phyloP scores from a whole-genome alignment of 768 basidiomycete genomes.

The Rhizopogon salebrosus region DNA sequence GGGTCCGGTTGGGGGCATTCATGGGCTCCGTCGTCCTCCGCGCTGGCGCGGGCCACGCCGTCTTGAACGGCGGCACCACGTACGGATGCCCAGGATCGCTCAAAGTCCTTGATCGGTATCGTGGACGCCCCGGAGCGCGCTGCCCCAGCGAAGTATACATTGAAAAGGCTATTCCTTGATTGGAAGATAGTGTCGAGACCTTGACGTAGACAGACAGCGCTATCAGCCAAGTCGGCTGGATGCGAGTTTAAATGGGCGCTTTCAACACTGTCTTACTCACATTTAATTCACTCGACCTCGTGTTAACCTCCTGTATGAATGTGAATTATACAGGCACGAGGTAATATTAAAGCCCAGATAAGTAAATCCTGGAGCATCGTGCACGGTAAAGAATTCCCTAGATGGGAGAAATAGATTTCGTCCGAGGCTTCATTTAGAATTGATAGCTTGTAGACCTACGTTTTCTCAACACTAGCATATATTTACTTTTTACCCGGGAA shows the following conservation, averaged over 20 bases:
- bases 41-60: conserved; percentile 20
- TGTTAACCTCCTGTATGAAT: too few species aligned
- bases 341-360: too few species aligned
- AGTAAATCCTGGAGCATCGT: too few species aligned
- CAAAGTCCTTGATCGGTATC: conserved; percentile 9
- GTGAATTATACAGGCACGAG: too few species aligned
- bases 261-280: background rate
- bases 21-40: conserved; percentile 17
- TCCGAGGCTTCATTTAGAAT: too few species aligned
- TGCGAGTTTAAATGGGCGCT: background rate
- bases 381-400: too few species aligned
- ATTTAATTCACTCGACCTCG: too few species aligned
- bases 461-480: too few species aligned
- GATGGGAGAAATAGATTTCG: too few species aligned
- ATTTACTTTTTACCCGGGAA: too few species aligned
- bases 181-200: background rate
- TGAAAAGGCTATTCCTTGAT: background rate
- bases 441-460: too few species aligned
- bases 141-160: conserved; percentile 14
- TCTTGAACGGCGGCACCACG: conserved; percentile 17
- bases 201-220: background rate
- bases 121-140: conserved; percentile 9
- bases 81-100: conserved; percentile 21
- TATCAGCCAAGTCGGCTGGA: background rate
- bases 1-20: conserved; percentile 4